A percentile compares a stretch with the other conserved stretches of the same genome.
Conservation (phyloP, 495 filamentous ascomycete species). For the Apiosordaria backusii region DNA sequence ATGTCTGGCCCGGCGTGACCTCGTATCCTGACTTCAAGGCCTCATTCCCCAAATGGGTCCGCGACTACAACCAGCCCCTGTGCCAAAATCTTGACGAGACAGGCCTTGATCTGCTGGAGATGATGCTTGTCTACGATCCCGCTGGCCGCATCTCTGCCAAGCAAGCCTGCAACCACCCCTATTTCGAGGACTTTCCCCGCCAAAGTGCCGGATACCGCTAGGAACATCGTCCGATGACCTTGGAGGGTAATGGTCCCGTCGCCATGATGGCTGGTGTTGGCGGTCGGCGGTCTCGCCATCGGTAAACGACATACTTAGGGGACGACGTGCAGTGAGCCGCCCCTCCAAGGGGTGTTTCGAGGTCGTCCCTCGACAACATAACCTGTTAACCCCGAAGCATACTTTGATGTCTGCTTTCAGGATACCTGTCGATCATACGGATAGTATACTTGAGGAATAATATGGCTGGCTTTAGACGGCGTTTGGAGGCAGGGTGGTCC, state of each 20-base stretch:
- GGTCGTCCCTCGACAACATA: not conserved
- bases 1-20: conserved; percentile 91
- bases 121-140: conserved; percentile 90
- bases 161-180: conserved; percentile 87
- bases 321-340: not conserved
- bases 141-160: conserved; percentile 92
- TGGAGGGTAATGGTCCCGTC: not conserved
- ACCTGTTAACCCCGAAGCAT: not conserved
- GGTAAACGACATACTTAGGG: not conserved
- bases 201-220: conserved; percentile 40
- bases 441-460: not conserved
- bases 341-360: too few relatives aligned
- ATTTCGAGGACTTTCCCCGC: conserved; percentile 69
- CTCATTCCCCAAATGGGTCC: conserved; percentile 93
- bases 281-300: not conserved
- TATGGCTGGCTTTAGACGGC: conserved; percentile 1
- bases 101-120: conserved; percentile 86
- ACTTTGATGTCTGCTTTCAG: conserved; percentile 2
- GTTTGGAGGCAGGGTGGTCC: not conserved
- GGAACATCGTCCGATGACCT: conserved; percentile 7
- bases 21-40: conserved; percentile 97
- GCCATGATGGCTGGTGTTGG: not conserved
- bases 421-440: conserved; percentile 3
- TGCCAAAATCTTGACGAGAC: conserved; percentile 61
- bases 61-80: conserved; percentile 56